phyloP scores from a whole-genome alignment of 23 red algal genomes.

The Gracilaria gracilis region DNA sequence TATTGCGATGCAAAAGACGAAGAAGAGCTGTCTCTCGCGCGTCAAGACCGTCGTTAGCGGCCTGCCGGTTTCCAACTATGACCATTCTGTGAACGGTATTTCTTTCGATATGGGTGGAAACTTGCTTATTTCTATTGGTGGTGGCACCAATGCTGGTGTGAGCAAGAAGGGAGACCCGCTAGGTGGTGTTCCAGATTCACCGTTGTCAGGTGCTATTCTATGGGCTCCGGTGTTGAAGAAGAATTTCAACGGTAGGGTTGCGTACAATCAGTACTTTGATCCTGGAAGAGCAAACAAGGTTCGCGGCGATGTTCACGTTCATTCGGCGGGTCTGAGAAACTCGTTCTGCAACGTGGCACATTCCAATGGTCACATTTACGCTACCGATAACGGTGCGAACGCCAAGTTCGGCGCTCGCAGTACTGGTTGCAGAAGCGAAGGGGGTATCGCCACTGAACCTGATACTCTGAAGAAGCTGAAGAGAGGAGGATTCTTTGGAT shows the following conservation, averaged over 20 bases:
- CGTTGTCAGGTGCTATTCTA: constrained; percentile 68
- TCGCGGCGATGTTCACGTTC: constrained; percentile 58
- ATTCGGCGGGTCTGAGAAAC: constrained; percentile 64
- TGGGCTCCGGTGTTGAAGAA: constrained; percentile 53
- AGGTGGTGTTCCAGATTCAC: constrained; percentile 68
- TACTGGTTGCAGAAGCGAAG: constrained; percentile 40
- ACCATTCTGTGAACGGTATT: constrained; percentile 78
- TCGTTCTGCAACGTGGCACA: constrained; percentile 50
- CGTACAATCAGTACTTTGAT: constrained; percentile 55
- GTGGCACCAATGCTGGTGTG: constrained; percentile 65
- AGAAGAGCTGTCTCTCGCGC: constrained; percentile 45
- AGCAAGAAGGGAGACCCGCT: constrained; percentile 59
- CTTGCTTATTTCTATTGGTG: constrained; percentile 61
- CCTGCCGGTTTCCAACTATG: constrained; percentile 70
- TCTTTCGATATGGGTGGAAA: constrained; percentile 58
- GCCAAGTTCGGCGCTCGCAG: constrained; percentile 54
- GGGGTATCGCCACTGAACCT: constrained; percentile 23
- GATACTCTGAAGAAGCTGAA: constrained; percentile 61
- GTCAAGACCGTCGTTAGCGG: constrained; percentile 59
- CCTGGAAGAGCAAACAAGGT: constrained; percentile 52
- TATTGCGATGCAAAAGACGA: constrained; percentile 56
- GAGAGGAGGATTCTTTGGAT: constrained; percentile 68
- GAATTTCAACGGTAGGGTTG: constrained; percentile 58
- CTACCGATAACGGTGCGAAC: constrained; percentile 74
- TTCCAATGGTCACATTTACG: constrained; percentile 74